Evolutionary conservation across 129 eudicot species (phyloP).

Genomic region (carrot (Daucus carota)): DH1_v3.0 NC_030389.2:44763001-44763500

Average conservation of each 20-base stretch:
- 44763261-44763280: not conserved
- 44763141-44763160: not conserved
- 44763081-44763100: not conserved
- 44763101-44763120: not conserved
- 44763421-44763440: slow-evolving; percentile 97
- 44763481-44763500: slow-evolving; percentile 27
- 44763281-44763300: not conserved
- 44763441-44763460: slow-evolving; percentile 94
- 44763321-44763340: slow-evolving; percentile 62
- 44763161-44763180: not conserved
- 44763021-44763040: too few species aligned
- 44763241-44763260: not conserved
- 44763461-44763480: slow-evolving; percentile 82
- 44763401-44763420: slow-evolving; percentile 96
- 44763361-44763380: slow-evolving; percentile 88
- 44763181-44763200: not conserved
- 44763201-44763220: not conserved
- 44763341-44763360: slow-evolving; percentile 96
- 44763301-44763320: not conserved
- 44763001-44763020: too few species aligned
- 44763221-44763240: not conserved
- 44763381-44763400: slow-evolving; percentile 99
- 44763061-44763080: too few species aligned
- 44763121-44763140: not conserved
- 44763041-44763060: too few species aligned